Base-by-base conservation (phyloP, 169 alveolate species). In the Babesia ovis region DNA sequence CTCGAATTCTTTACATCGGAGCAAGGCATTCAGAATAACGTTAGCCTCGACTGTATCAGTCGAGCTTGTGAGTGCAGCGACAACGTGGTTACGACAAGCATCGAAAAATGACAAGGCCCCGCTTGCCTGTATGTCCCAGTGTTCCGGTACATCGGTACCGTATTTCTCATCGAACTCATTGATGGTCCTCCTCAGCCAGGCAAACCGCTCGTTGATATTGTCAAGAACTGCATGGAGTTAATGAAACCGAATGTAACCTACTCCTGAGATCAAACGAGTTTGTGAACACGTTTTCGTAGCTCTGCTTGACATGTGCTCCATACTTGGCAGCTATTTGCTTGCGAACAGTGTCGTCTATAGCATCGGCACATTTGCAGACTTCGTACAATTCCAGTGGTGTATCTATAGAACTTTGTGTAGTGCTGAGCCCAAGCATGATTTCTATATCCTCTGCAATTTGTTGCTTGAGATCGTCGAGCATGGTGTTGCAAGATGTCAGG, bases 1-100 rank as follows among this genome's bases (percentile, higher is more conserved):
- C 35, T 79, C 87, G 41, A 79, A 79, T 42, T 79, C 87, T 37
- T 69, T 79, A 68, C 87, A 79, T 35, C 83, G 50, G 16, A 69
- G 42, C 29, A 79, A 70, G 1, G 75, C 51, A 27, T 59, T 57
- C 35, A 79, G 76, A 37, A 70, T 46, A 9, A 67, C 43, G 29
- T n/a, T 79, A 56, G 87, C 73, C 23, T 68, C 68, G 12, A 79
- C 20, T 32, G 45, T 31, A 22, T 60, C 60, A 50, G 62, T 22
- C 22, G 75, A 8, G 12, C 43, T 57, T 25, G 68, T 70, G 31
- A 70, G 67, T 32, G 57, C 23, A 22, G 68, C 62, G 18, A 59
- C 73, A 0, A 79, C 41, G 60, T 79, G 83, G 34, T 39, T 37
- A 32, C 61, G 64, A 39, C 68, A 66, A 14, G 61, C 31, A 34